Evolutionary conservation across 768 basidiomycete species (phyloP).

Genomic region (Guyanaporus albipodus): DNA sequence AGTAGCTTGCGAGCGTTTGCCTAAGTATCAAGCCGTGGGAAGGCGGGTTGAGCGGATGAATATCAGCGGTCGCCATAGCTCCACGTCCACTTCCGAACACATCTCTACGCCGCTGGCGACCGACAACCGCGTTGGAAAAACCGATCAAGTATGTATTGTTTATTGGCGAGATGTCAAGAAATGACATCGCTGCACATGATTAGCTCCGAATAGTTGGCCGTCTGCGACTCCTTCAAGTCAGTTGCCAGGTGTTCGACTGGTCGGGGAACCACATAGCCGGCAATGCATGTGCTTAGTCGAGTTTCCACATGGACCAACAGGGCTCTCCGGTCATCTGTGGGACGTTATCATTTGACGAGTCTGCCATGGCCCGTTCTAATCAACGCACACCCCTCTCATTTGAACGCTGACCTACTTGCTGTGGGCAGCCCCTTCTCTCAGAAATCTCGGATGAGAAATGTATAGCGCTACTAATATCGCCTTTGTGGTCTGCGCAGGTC

Average conservation of each 20-base stretch:
- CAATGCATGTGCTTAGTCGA: background rate
- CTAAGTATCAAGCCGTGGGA: too few relatives aligned
- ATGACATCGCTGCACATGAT: background rate
- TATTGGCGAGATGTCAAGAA: too few relatives aligned
- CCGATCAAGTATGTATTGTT: too few relatives aligned
- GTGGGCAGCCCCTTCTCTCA: background rate
- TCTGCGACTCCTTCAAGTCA: too few relatives aligned
- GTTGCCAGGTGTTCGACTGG: too few relatives aligned
- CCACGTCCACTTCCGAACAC: too few relatives aligned
- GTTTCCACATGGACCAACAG: background rate
- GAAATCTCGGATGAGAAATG: slow-evolving; percentile 4
- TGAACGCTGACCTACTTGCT: background rate
- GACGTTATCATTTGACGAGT: background rate
- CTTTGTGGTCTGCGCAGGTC: slow-evolving; percentile 35
- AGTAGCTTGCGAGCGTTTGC: too few relatives aligned
- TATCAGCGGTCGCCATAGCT: too few relatives aligned
- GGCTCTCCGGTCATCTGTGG: background rate
- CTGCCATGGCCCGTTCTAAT: background rate
- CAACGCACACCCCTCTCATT: too few relatives aligned
- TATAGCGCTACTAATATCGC: slow-evolving; percentile 2
- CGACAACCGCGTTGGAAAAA: background rate
- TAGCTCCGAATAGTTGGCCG: background rate
- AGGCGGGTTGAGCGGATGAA: too few relatives aligned
- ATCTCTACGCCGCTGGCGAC: too few relatives aligned
- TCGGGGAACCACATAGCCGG: background rate